Base-by-base conservation (phyloP, 768 basidiomycete species). In the Antrodiella citrinella region DNA sequence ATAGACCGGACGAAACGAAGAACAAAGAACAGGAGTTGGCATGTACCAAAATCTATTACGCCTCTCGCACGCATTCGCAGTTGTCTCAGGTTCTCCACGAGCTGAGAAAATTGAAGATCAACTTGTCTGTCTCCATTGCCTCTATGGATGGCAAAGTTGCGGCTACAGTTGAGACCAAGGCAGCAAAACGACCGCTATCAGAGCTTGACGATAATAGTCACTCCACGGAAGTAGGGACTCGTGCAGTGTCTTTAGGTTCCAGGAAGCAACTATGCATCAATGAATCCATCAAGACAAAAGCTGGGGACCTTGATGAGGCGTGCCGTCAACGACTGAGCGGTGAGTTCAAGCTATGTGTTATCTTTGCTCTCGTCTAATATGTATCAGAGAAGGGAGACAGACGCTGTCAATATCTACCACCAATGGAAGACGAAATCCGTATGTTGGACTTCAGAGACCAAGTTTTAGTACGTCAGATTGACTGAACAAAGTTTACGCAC, bases 11-110 rank as follows among this genome's bases (percentile, higher is more conserved):
- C 35, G 41, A 13, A 44, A 3, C n/a, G 20, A 26, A 26, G 1
- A 24, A 13, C 9, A 47, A 54, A 26, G 56, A 60, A 42, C 82
- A 82, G 53, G 73, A 82, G 51, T 74, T 75, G 13, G 73, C 75
- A 3, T 87, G 85, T 60, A 85, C 80, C 30, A 88, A 91, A 72
- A 84, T 98, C 53, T 96, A 82, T 65, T 96, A 94, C 61, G 88
- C 94, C 0, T 98, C 96, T 0, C 76, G 95, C 25, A 99, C 95
- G 0, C 95, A 99, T 67, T 94, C 94, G 1, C 95, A 99, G 60
- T 78, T 99, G 3, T 75, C 92, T 1, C 95, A 99, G 64, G 75
- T 98, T 3, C 73, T 93, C 15, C 84, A 86, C 3, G 96, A 99
- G 61, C 72, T 97, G 9, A 75, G 70, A 38, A 86, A 81, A 57